These are phyloP conservation scores for Nannochloropsis gaditana DNA, from an alignment of 108 stramenopile genomes.

Conservation along the genomic window DNA sequence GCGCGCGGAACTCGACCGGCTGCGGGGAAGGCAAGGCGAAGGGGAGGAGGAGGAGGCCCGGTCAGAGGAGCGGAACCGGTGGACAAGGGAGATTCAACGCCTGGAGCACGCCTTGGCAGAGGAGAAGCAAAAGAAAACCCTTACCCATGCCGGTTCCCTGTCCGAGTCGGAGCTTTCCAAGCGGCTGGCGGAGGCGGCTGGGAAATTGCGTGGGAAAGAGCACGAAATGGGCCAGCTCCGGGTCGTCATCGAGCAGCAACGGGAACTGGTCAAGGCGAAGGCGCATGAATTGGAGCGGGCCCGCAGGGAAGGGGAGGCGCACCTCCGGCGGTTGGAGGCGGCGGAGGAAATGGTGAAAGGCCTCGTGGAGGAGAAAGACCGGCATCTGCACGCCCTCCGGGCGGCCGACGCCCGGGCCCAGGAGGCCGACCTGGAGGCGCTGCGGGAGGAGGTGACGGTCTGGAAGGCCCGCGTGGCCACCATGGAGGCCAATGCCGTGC, in stretches of 20 bases:
- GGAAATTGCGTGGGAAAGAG: background rate
- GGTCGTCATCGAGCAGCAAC: background rate
- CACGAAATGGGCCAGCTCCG: background rate
- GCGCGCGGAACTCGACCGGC: background rate
- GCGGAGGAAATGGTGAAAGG: slow-evolving; percentile 1
- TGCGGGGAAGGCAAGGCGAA: background rate
- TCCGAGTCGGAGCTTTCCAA: background rate
- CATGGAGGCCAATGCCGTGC: background rate
- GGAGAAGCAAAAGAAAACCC: background rate
- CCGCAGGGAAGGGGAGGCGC: slow-evolving; percentile 4
- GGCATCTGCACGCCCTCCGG: background rate
- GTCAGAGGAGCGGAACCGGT: background rate
- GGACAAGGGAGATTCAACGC: background rate
- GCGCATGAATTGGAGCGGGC: background rate
- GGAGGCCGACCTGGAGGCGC: background rate
- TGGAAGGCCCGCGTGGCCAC: background rate
- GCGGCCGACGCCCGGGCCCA: background rate
- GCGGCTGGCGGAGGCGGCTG: background rate
- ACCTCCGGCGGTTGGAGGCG: background rate
- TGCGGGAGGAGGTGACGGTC: background rate
- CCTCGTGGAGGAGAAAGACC: background rate
- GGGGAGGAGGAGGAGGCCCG: background rate
- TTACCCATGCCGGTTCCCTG: too few relatives aligned
- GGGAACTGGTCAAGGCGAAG: background rate
- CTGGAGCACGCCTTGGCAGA: background rate